Evolutionary conservation across 2,329 filamentous ascomycete species (phyloP).

Genomic region (Aspergillus pseudoviridinutans): DNA sequence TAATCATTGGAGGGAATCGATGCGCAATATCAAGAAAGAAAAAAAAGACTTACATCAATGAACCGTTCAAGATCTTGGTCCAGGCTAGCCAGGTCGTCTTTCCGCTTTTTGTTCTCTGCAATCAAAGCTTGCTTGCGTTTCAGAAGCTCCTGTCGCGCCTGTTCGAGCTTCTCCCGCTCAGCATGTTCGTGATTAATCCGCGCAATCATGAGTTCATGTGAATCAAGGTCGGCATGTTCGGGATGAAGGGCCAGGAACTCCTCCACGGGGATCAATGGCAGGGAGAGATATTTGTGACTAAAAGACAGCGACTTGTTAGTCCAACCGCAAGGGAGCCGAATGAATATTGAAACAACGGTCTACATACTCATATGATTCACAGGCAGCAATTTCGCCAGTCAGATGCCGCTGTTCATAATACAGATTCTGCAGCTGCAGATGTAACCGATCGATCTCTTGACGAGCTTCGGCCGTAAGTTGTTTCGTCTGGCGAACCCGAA

Average conservation of each 20-base stretch:
- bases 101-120: conserved; percentile 82
- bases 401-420: conserved; percentile 95
- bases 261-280: conserved; percentile 78
- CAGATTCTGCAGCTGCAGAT: conserved; percentile 89
- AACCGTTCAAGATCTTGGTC: conserved; percentile 93
- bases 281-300: conserved; percentile 74
- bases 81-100: conserved; percentile 85
- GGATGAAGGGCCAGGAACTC: conserved; percentile 76
- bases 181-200: conserved; percentile 86
- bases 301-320: conserved; percentile 1
- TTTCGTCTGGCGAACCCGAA: conserved; percentile 82
- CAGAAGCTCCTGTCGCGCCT: conserved; percentile 71
- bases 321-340: neutral
- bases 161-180: conserved; percentile 80
- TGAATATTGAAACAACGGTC: conserved; percentile 2
- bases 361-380: conserved; percentile 84
- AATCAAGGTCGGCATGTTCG: conserved; percentile 66
- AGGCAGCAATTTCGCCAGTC: conserved; percentile 82
- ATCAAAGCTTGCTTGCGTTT: conserved; percentile 68
- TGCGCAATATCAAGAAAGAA: neutral
- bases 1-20: neutral
- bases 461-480: conserved; percentile 78
- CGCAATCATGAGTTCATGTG: conserved; percentile 80
- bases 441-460: conserved; percentile 85
- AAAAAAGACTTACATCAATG: conserved; percentile 64